Evolutionary conservation across 176 grass and related monocot species (phyloP), one percentile per base, ranked within the genome.

Genomic region (Melocanna baccifera): DNA sequence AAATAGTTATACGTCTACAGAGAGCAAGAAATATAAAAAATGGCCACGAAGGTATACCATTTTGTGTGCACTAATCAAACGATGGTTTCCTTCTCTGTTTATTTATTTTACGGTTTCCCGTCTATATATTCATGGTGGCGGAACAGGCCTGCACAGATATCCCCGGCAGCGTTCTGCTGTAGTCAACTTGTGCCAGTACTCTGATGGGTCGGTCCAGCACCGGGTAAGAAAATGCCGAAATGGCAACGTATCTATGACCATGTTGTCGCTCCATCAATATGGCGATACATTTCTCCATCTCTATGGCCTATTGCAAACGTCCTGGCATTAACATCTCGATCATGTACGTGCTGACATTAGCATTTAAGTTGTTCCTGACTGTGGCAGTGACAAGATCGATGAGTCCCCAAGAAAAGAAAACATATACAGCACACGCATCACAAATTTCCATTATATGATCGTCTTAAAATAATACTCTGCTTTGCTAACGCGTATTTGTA

Each of bases 311-410:
- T 61, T 13, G 62, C 28, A 34, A 32, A 18, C 28, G 28, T 32
- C 26, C 62, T 64, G 29, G 16, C 28, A 7, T 64, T 16, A 32
- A 30, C 13, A 64, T 64, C 6, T 64, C 32, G 28, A 64, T 64
- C 62, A 64, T 64, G 32, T 64, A 64, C 28, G 32, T 32, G 47
- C 71, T 74, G 47, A 74, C 47, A 64, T 64, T 32, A 18, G 6
- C 42, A 72, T 72, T 46, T 73, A 73, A 52, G 47, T 16, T 64
- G 62, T 64, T 74, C 71, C 71, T 74, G 71, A 53, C 47, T 34
- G 20, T 74, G 50, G 71, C 71, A 73, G 47, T 32, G 11, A 36
- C 46, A 52, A 16, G 28, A 64, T 7, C 13, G 61, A 63, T 63
- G 32, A 64, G 28, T 64, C 28, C 55, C 62, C 28, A 32, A 16